Evolutionary conservation across 257 asterid species (phyloP).

Genomic region (Solanum habrochaites): DNA sequence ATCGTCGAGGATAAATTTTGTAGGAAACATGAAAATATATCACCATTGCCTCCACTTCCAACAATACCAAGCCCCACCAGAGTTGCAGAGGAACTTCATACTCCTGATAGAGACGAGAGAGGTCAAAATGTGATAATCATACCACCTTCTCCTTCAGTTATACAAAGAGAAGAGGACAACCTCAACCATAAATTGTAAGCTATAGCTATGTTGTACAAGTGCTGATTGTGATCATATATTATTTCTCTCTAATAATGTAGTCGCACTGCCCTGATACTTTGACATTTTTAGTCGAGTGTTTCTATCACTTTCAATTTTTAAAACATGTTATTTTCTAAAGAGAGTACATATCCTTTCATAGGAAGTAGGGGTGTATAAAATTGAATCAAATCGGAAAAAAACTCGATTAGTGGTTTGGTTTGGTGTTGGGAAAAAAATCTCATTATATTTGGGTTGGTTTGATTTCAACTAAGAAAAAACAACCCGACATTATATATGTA

Average conservation of each 20-base stretch:
- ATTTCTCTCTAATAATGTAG: not conserved
- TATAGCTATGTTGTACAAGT: not conserved
- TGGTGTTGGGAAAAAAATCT: no score
- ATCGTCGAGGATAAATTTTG: constrained; percentile 55
- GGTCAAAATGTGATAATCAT: constrained; percentile 28
- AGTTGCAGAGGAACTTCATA: constrained; percentile 14
- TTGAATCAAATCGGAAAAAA: no score
- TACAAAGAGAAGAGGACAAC: constrained; percentile 22
- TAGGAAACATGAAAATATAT: constrained; percentile 19
- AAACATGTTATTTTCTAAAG: no score
- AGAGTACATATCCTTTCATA: no score
- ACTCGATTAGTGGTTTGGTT: no score
- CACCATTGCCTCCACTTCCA: constrained; percentile 39
- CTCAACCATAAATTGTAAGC: not conserved
- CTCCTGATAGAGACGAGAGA: constrained; percentile 17
- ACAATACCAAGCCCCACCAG: constrained; percentile 30
- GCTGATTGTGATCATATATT: not conserved
- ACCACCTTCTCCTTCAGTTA: constrained; percentile 30
- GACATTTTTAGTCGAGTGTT: not conserved
- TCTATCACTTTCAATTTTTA: no score
- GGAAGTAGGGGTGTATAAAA: no score
- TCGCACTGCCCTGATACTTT: not conserved
- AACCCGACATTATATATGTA: no score
- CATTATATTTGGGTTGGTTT: no score
- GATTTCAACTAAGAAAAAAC: no score